phyloP scores from a whole-genome alignment of 768 basidiomycete genomes.

The Hortiboletus flavorubellus region DNA sequence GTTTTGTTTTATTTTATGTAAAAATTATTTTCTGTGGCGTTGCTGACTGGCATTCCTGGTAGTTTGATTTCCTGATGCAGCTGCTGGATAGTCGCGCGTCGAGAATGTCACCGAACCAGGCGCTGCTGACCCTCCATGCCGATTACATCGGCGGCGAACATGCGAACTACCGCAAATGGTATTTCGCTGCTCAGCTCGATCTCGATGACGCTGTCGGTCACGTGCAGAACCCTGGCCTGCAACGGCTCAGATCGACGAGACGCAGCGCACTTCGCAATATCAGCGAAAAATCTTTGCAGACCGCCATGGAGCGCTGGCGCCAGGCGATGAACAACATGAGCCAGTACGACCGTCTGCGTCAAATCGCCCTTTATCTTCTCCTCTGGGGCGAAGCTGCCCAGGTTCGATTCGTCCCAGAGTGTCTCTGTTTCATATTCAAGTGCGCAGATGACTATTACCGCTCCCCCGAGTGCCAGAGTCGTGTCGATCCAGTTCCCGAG shows the following conservation, averaged over 20 bases:
- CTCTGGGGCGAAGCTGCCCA: slow-evolving; percentile 99
- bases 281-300: slow-evolving; percentile 65
- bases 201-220: slow-evolving; percentile 96
- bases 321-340: slow-evolving; percentile 99
- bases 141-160: slow-evolving; percentile 99
- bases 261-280: slow-evolving; percentile 54
- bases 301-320: slow-evolving; percentile 89
- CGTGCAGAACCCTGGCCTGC: slow-evolving; percentile 86
- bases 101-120: slow-evolving; percentile 95
- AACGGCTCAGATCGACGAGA: slow-evolving; percentile 73
- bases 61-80: slow-evolving; percentile 99
- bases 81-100: slow-evolving; percentile 94
- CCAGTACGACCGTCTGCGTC: slow-evolving; percentile 94
- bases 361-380: slow-evolving; percentile 91
- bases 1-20: slow-evolving; percentile 10
- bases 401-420: slow-evolving; percentile 94
- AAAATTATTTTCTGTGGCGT: background rate
- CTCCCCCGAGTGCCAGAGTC: slow-evolving; percentile 94
- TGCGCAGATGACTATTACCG: slow-evolving; percentile 99
- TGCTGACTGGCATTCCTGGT: slow-evolving; percentile 5
- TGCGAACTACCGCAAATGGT: slow-evolving; percentile 99
- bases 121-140: slow-evolving; percentile 91
- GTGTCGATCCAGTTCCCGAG: slow-evolving; percentile 89
- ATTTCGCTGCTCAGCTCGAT: slow-evolving; percentile 98
- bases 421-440: slow-evolving; percentile 99